Base-by-base conservation (phyloP, 495 filamentous ascomycete species). In the Neurospora sp. region DNA sequence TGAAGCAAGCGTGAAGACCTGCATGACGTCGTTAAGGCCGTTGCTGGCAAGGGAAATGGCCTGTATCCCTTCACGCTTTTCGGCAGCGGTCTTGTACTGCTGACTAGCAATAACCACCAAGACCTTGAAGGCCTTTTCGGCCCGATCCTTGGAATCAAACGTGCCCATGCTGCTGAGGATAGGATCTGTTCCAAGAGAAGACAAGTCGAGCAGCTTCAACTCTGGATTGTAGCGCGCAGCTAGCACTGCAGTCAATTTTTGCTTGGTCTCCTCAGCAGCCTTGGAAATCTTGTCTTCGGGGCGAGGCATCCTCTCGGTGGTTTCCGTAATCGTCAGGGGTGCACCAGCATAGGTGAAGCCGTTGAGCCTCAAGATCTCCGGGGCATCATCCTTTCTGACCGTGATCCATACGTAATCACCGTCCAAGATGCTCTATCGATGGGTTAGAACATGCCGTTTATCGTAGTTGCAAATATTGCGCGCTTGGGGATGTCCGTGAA, bases 101-200 rank as follows among this genome's bases (percentile, higher is more conserved):
- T 87, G 81, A 40, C 93, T 90, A 78, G 90, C 92, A 41, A 97
- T 86, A 71, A 88, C 89, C 90, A 98, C 94, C 40, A 98, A 83
- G 3, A 91, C 94, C 44, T 91, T 91, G 82, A 98, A 97, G 73
- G 97, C 90, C 78, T 97, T 98, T 68, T 90, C 89, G 38, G 91
- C 89, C n/a, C 88, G 90, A 3, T 89, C 87, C 38, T 84, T 86
- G 65, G 83, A 86, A 72, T 88, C 85, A 81, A 97, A 97, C 42
- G 94, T 89, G 31, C 93, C 92, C 83, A 92, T 90, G 31, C 86
- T 83, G 41, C 85, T 79, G 3, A 97, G 84, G 69, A 88, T 86
- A 1, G 86, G 80, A 76, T 98, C 95, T 41, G 83, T 81, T 38
- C 85, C 90, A 8, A 98, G 87, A 8, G 87, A 86, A 16, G 92